phyloP scores from a whole-genome alignment of 1,139 yeast genomes.

The Candida gigantensis region DNA sequence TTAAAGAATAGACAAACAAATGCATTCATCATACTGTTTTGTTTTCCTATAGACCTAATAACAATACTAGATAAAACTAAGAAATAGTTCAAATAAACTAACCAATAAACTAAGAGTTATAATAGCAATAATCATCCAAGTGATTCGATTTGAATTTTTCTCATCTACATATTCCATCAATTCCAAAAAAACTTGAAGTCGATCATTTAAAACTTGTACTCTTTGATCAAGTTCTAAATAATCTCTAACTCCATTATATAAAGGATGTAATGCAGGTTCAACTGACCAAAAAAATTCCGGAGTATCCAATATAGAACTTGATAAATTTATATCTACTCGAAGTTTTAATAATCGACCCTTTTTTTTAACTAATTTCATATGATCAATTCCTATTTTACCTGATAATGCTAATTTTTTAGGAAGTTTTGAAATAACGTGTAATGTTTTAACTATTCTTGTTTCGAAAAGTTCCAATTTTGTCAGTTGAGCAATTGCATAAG shows the following conservation, averaged over 20 bases:
- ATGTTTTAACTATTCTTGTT: constrained; percentile 80
- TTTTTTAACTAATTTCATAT: constrained; percentile 79
- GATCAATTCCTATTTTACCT: constrained; percentile 76
- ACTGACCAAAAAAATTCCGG: constrained; percentile 97
- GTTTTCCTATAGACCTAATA: constrained; percentile 1
- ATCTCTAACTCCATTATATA: constrained; percentile 86
- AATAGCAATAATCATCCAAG: constrained; percentile 85
- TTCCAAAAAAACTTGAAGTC: constrained; percentile 92
- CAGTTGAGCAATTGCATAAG: constrained; percentile 96
- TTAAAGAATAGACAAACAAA: not conserved
- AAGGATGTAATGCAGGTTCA: constrained; percentile 93
- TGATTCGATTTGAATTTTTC: constrained; percentile 83
- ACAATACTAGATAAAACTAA: not conserved
- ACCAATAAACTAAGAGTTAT: constrained; percentile 76
- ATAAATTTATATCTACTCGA: constrained; percentile 88
- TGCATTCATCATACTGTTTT: not conserved
- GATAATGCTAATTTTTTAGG: constrained; percentile 90
- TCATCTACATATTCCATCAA: constrained; percentile 94
- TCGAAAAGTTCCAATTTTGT: constrained; percentile 90
- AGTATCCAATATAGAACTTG: constrained; percentile 88
- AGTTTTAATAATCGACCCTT: constrained; percentile 88
- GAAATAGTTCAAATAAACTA: constrained; percentile 43
- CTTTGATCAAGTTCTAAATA: constrained; percentile 93
- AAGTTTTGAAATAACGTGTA: constrained; percentile 80
- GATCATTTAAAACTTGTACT: constrained; percentile 87